Base-by-base conservation (phyloP, 2,329 filamentous ascomycete species). In the Claviceps pusilla region DNA sequence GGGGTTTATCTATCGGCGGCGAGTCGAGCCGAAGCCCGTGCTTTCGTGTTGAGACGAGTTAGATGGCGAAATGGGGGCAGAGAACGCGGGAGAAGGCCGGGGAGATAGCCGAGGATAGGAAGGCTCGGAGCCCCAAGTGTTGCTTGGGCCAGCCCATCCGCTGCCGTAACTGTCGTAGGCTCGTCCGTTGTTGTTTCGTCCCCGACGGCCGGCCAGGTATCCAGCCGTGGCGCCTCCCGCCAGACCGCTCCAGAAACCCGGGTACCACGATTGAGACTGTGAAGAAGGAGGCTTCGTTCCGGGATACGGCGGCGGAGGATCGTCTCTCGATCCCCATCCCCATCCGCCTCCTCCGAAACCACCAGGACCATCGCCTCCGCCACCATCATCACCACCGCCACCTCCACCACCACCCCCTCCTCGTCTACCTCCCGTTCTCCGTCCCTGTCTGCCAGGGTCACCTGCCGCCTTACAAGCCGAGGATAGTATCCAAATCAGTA, bases 171-270 rank as follows among this genome's bases (percentile, higher is more conserved):
- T 2, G 28, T 50, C 51, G 28, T 51, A 29, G 35, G 59, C 60
- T 57, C 63, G 60, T 55, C 64, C 55, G 51, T 58, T 59, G 62
- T 61, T 57, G 56, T 63, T 66, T 42, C 66, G 68, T 56, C 72
- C 70, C n/a, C 72, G 68, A 46, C 69, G 76, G 0, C 80, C 80
- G 6, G 83, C 82, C 55, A 77, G 65, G 63, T 87, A 88, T 1
- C 75, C 82, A 3, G 83, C 85, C 1, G 85, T 84, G 5, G 82
- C 83, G 48, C 86, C 87, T 16, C 78, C 77, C 0, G 78, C 75
- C n/a, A 79, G 69, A 24, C 85, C 86, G 19, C 73, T 78, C 85
- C 85, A 89, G 68, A 89, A 89, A 1, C 86, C 86, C 5, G 86
- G 85, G 51, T 76, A 75, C 84, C 84, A 89, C 1, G 74, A 73